Percentiles rank a stretch among this genome's conserved stretches.
These are phyloP conservation scores for Fusarium lateritium DNA, from an alignment of 2,329 filamentous ascomycete genomes.

Conservation along the genomic window DNA sequence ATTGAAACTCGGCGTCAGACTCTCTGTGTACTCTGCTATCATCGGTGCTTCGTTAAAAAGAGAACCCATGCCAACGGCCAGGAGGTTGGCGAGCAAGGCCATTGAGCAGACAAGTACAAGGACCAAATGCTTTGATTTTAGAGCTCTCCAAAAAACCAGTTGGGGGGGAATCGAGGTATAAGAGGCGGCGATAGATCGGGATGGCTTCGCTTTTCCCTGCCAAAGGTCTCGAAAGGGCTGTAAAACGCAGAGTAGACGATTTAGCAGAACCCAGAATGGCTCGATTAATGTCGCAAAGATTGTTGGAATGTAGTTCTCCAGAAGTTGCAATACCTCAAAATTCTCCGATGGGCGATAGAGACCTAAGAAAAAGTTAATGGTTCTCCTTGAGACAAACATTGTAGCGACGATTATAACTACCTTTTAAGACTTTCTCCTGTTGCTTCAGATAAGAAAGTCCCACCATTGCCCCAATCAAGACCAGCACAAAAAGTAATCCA, in stretches of 20 bases:
- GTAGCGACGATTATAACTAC: constrained; percentile 25
- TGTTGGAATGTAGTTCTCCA: constrained; percentile 68
- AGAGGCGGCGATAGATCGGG: constrained; percentile 58
- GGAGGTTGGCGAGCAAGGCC: constrained; percentile 65
- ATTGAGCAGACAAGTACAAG: constrained; percentile 64
- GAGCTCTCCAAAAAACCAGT: constrained; percentile 62
- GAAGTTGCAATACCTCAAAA: constrained; percentile 55
- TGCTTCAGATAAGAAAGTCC: constrained; percentile 46
- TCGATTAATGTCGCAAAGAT: constrained; percentile 69
- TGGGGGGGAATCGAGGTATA: constrained; percentile 72
- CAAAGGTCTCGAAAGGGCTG: constrained; percentile 68
- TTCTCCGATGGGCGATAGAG: constrained; percentile 50
- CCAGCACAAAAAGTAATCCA: constrained; percentile 34
- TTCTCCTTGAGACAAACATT: background rate
- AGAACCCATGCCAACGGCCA: constrained; percentile 66
- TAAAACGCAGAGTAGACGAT: constrained; percentile 66
- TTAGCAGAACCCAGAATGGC: constrained; percentile 69
- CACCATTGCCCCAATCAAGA: constrained; percentile 30
- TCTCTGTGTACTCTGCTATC: background rate
- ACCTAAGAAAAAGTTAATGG: constrained; percentile 43
- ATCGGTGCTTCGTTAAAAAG: constrained; percentile 61
- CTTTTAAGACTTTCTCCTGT: constrained; percentile 35
- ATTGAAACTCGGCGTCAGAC: constrained; percentile 30
- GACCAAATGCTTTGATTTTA: constrained; percentile 61
- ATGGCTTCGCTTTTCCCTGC: constrained; percentile 52